Percentiles rank a stretch among this genome's conserved stretches.
These are phyloP conservation scores for Pichia sp. DNA, from an alignment of 1,139 yeast species.

Conservation along the genomic window DNA sequence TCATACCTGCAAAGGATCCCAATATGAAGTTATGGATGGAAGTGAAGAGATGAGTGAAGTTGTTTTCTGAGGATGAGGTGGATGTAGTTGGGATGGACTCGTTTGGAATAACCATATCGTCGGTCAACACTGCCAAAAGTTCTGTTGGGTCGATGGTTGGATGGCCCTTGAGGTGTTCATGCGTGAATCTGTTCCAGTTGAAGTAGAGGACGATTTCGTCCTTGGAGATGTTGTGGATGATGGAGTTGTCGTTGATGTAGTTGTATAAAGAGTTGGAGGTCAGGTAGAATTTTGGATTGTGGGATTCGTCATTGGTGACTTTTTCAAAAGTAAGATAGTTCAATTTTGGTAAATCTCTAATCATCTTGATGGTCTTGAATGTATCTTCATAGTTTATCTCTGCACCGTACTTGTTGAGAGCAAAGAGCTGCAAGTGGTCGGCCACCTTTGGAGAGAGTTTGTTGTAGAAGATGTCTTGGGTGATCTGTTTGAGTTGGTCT, in stretches of 20 bases:
- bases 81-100: conserved; percentile 26
- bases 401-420: conserved; percentile 24
- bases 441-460: conserved; percentile 30
- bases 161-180: conserved; percentile 43
- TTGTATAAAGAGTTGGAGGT: conserved; percentile 12
- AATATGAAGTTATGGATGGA: conserved; percentile 84
- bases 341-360: conserved; percentile 41
- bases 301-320: conserved; percentile 22
- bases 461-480: conserved; percentile 33
- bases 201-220: conserved; percentile 52
- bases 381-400: conserved; percentile 40
- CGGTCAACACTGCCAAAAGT: conserved; percentile 49
- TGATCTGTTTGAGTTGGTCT: conserved; percentile 33
- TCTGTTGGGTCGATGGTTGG: conserved; percentile 50
- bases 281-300: conserved; percentile 13
- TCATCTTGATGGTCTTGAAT: conserved; percentile 37
- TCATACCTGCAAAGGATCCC: conserved; percentile 96
- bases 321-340: conserved; percentile 60
- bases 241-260: conserved; percentile 7
- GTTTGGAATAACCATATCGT: conserved; percentile 48
- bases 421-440: conserved; percentile 27
- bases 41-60: conserved; percentile 39
- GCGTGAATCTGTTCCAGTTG: conserved; percentile 50
- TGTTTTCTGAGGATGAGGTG: conserved; percentile 32
- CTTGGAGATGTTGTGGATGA: conserved; percentile 44